These are phyloP conservation scores for Dipteronia dyeriana DNA, from an alignment of 345 rosid species.

Conservation along the genomic window DNA sequence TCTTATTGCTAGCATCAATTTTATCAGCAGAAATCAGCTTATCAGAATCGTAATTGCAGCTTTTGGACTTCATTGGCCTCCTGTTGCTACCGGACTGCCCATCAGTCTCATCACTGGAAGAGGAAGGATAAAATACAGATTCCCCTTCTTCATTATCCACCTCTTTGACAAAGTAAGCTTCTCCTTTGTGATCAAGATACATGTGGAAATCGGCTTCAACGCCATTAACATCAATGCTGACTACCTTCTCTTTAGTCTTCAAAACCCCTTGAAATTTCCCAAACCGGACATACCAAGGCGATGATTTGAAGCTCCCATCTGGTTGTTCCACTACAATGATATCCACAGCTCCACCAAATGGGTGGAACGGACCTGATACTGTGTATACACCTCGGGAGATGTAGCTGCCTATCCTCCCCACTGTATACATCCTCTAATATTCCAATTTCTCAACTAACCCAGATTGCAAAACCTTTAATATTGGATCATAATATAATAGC, in stretches of 20 bases:
- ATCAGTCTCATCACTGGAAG: constrained; percentile 62
- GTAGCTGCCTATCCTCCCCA: constrained; percentile 84
- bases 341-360: constrained; percentile 98
- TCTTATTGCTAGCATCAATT: constrained; percentile 36
- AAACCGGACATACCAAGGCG: constrained; percentile 96
- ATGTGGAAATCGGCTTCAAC: constrained; percentile 68
- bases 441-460: constrained; percentile 28
- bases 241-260: constrained; percentile 66
- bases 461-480: constrained; percentile 24
- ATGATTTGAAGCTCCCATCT: constrained; percentile 89
- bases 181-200: constrained; percentile 87
- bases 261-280: constrained; percentile 98
- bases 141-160: constrained; percentile 53
- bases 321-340: constrained; percentile 91
- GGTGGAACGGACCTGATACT: constrained; percentile 87
- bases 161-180: constrained; percentile 83
- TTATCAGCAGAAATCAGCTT: constrained; percentile 21
- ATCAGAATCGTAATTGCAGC: constrained; percentile 44
- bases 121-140: constrained; percentile 40
- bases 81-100: constrained; percentile 33
- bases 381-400: constrained; percentile 81
- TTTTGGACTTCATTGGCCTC: constrained; percentile 50
- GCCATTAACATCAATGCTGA: constrained; percentile 66
- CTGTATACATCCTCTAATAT: constrained; percentile 58
- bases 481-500: constrained; percentile 22